Conservation (phyloP, 208 protist species). For the Trypanosoma boissoni region DNA sequence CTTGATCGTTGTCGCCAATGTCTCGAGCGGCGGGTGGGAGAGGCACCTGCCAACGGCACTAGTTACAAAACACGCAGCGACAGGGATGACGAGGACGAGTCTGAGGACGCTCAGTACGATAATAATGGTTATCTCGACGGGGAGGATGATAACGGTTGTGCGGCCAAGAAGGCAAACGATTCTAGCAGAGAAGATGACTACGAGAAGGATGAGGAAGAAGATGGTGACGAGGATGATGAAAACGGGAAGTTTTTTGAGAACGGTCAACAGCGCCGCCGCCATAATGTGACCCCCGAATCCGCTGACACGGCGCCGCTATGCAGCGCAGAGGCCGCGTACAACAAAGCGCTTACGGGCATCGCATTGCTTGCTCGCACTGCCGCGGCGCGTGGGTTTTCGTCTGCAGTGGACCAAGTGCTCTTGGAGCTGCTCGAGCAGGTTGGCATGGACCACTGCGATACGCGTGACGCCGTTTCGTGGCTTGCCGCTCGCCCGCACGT, state of each 20-base stretch:
- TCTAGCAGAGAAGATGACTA: background rate
- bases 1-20: conserved; percentile 30
- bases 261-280: too few species aligned
- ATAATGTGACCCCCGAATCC: too few species aligned
- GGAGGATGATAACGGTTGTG: background rate
- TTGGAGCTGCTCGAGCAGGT: conserved; percentile 18
- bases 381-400: background rate
- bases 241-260: background rate
- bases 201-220: background rate
- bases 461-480: conserved; percentile 3
- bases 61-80: too few species aligned
- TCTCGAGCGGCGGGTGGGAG: conserved; percentile 25
- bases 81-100: too few species aligned
- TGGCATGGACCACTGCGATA: conserved; percentile 13
- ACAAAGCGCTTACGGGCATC: conserved; percentile 18
- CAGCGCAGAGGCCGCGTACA: conserved; percentile 12
- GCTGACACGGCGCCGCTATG: background rate
- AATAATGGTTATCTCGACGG: too few species aligned
- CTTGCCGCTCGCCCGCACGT: conserved; percentile 7
- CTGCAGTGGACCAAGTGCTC: conserved; percentile 26
- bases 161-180: background rate
- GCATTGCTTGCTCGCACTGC: conserved; percentile 14
- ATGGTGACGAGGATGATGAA: background rate
- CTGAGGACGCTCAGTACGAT: too few species aligned
- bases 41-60: conserved; percentile 14